Evolutionary conservation across 2,329 filamentous ascomycete genomes (phyloP).

Genomic region (Aspergillus ochraceus): DNA sequence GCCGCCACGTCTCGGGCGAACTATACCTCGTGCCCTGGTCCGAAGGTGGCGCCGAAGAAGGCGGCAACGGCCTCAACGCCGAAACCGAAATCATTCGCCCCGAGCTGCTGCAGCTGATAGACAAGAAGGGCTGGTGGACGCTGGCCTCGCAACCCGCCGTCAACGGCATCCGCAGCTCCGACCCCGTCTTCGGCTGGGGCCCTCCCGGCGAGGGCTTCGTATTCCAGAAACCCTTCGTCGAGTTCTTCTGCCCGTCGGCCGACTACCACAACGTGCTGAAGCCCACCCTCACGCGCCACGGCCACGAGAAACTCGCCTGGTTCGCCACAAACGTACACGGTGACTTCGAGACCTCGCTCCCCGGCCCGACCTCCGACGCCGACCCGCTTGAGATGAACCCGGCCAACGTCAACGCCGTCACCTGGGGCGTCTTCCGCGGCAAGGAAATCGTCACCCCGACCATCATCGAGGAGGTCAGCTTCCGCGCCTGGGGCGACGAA

Average conservation of each 20-base stretch:
- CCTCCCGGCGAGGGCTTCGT: constrained; percentile 83
- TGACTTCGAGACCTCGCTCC: constrained; percentile 68
- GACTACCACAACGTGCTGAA: constrained; percentile 69
- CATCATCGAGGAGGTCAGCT: constrained; percentile 94
- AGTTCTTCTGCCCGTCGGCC: constrained; percentile 79
- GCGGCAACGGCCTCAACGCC: constrained; percentile 49
- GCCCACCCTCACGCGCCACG: constrained; percentile 59
- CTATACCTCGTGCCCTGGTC: constrained; percentile 88
- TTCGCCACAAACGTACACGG: constrained; percentile 79
- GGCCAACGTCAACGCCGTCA: constrained; percentile 83
- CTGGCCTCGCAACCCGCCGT: constrained; percentile 93
- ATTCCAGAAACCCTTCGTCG: constrained; percentile 97
- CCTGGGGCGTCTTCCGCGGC: constrained; percentile 92
- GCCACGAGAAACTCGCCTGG: constrained; percentile 73
- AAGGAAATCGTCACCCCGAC: constrained; percentile 97
- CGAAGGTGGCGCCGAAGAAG: constrained; percentile 67
- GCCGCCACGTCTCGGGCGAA: constrained; percentile 75
- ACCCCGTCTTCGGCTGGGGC: constrained; percentile 89
- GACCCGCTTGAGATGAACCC: constrained; percentile 36
- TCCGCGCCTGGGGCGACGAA: constrained; percentile 91
- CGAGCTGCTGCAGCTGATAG: constrained; percentile 73
- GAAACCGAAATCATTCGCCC: constrained; percentile 81
- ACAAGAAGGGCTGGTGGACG: constrained; percentile 85
- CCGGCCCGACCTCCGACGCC: constrained; percentile 26
- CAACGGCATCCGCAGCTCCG: constrained; percentile 75